Evolutionary conservation across 2,329 filamentous ascomycete genomes (phyloP).

Genomic region (Exophiala oligosperma): DNA sequence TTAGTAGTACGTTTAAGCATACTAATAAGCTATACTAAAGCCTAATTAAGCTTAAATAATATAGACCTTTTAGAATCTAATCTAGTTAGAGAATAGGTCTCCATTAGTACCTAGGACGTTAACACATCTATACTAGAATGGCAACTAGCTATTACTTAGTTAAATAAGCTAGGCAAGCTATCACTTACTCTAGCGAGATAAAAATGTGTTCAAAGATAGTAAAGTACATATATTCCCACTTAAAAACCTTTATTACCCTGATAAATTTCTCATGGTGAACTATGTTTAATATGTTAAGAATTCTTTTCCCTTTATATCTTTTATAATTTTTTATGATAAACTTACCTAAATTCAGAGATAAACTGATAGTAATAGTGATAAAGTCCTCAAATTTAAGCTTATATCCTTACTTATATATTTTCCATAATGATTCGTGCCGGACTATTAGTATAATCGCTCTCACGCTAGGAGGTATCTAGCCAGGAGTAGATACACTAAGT

Average conservation of each 20-base stretch:
- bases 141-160: conserved; percentile 24
- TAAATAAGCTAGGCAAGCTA: conserved; percentile 23
- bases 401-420: conserved; percentile 28
- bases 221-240: conserved; percentile 13
- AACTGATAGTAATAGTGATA: conserved; percentile 19
- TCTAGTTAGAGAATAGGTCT: conserved; percentile 9
- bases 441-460: neutral
- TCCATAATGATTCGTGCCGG: conserved; percentile 26
- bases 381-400: conserved; percentile 26
- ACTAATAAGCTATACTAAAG: conserved; percentile 30
- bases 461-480: neutral
- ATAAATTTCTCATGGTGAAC: conserved; percentile 20
- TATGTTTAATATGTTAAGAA: conserved; percentile 6
- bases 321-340: conserved; percentile 21
- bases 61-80: conserved; percentile 29
- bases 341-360: neutral
- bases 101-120: conserved; percentile 1
- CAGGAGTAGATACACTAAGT: no score
- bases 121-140: conserved; percentile 27
- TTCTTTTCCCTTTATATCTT: conserved; percentile 13
- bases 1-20: conserved; percentile 33
- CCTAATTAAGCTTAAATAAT: conserved; percentile 21
- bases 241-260: conserved; percentile 9
- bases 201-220: conserved; percentile 18
- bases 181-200: conserved; percentile 23